phyloP scores from a whole-genome alignment of 148 eudicot genomes.

The Drosera capensis region DNA sequence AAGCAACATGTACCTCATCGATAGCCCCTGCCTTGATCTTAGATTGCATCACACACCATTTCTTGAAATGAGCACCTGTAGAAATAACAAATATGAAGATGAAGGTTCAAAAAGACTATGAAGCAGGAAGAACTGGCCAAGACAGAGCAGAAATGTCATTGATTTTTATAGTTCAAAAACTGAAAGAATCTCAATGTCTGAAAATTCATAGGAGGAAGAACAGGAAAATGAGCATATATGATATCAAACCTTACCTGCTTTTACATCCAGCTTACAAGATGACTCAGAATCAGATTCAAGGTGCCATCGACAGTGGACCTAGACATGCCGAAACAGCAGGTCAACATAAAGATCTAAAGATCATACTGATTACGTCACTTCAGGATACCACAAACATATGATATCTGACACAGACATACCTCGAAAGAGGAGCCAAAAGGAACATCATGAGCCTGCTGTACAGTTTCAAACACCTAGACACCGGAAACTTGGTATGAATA shows the following conservation, averaged over 20 bases:
- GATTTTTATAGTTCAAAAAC: too few species aligned
- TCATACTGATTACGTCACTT: too few species aligned
- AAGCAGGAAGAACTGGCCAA: too few species aligned
- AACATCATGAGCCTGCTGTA: slow-evolving; percentile 88
- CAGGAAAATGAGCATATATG: background rate
- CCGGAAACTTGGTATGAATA: background rate
- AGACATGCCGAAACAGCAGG: too few species aligned
- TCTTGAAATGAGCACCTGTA: slow-evolving; percentile 89
- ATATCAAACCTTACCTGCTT: slow-evolving; percentile 46
- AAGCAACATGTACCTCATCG: slow-evolving; percentile 55
- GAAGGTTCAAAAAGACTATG: background rate
- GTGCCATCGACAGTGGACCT: slow-evolving; percentile 72
- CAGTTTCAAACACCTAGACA: slow-evolving; percentile 70
- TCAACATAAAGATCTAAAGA: too few species aligned
- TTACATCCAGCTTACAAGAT: slow-evolving; percentile 40
- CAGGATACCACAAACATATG: too few species aligned
- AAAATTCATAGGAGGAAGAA: background rate
- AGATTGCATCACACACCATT: slow-evolving; percentile 97
- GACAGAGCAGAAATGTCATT: too few species aligned
- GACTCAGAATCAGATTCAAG: slow-evolving; percentile 41
- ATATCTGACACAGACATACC: too few species aligned
- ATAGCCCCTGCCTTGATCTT: slow-evolving; percentile 71
- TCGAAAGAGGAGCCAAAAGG: slow-evolving; percentile 87
- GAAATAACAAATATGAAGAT: slow-evolving; percentile 1
- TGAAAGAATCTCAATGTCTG: too few species aligned